phyloP scores from a whole-genome alignment of 371 early-diverging fungal species.

The Mucor racemosus region DNA sequence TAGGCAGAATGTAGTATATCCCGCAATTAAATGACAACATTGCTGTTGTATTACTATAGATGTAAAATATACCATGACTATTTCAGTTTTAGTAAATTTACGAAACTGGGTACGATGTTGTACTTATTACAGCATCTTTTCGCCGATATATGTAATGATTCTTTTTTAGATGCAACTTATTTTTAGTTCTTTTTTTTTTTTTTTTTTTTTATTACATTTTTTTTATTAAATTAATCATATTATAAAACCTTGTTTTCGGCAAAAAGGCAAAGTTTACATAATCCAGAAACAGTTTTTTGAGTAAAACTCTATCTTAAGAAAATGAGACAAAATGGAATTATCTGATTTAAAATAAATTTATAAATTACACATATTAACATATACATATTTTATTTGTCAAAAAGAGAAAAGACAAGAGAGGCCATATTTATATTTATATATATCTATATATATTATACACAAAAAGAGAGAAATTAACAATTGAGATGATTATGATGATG shows the following conservation, averaged over 20 bases:
- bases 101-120: not conserved
- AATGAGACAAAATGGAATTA: not conserved
- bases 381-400: not conserved
- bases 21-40: not conserved
- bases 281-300: not conserved
- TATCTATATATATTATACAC: not conserved
- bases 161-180: not conserved
- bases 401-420: not conserved
- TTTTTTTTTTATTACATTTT: too few relatives aligned
- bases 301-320: not conserved
- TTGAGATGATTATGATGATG: not conserved
- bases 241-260: not conserved
- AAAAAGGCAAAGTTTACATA: not conserved
- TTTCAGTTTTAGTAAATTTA: not conserved
- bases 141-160: not conserved
- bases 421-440: not conserved
- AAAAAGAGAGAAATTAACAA: not conserved
- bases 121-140: not conserved
- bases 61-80: not conserved
- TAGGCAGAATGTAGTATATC: not conserved
- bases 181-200: not conserved
- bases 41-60: not conserved
- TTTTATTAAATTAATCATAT: not conserved
- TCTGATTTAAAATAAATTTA: not conserved
- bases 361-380: not conserved